Evolutionary conservation across 1,284 basidiomycete species (phyloP), one percentile per base, ranked within the genome.

Genomic region (Leccinum colubrinum): DNA sequence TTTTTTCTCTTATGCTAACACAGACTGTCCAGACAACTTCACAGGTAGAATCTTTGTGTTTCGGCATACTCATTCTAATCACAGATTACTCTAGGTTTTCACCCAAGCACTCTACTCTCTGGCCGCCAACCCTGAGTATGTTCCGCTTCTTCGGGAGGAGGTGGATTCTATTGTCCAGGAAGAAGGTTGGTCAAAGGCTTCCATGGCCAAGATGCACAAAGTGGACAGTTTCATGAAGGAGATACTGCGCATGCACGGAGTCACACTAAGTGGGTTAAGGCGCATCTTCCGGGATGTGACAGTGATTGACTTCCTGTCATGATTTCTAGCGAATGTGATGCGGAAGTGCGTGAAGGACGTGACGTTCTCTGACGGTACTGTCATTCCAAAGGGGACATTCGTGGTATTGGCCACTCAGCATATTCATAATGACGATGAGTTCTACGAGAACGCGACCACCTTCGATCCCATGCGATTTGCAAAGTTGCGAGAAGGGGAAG

Each of bases 141-240:
- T 78, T 1, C 59, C 72, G 30, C 69, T 69, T 0, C 69, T 84
- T 14, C 78, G 80, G 9, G 75, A 80, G 27, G 83, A 83, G 66
- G 73, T 80, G 9, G 78, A 80, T 17, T 33, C 66, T 0, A 67
- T 79, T 7, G 57, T 81, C 6, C 63, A 62, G 0, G 65, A 72
- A 33, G 73, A 81, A 6, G 82, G 81, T 4, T 82, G 81, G 80
- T 76, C 79, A 5, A 81, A 79, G 63, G 65, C 55, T 2, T 74
- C 77, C 0, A 59, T 82, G 35, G 70, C 63, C 54, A 77, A 76
- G 57, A 79, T 83, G 78, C 64, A 67, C 59, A 80, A 78, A 65
- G 54, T 81, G 1, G 82, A 84, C 68, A 83, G 81, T 64, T 81
- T 83, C 68, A 37, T 83, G 41, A 76, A 74, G 54, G 83, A 84